Evolutionary conservation across 2,329 filamentous ascomycete species (phyloP), one percentile per base, ranked within the genome.

Genomic region (Fusarium mangiferae): DNA sequence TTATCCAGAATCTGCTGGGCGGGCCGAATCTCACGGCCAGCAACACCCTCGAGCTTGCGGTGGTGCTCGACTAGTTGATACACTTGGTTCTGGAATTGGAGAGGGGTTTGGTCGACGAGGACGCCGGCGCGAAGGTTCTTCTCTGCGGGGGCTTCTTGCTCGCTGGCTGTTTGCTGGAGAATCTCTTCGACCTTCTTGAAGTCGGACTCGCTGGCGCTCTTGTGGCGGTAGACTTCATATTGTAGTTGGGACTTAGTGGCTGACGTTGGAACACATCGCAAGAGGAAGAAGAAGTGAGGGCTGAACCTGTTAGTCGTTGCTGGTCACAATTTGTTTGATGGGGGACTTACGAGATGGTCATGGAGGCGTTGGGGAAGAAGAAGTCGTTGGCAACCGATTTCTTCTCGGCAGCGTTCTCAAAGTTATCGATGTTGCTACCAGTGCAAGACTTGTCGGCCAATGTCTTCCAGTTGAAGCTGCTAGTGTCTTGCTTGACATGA

Each of bases 381-480:
- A 75, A 77, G 46, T 75, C 70, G 33, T 51, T 76, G n/a, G 63
- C 62, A 15, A 66, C 30, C 15, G 45, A 42, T 22, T 57, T 41
- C 51, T 76, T 69, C 45, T 76, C 59, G 3, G 49, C 33, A 22
- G 54, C 5, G 10, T 38, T 59, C 36, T 59, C 60, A 22, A 66
- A 15, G 26, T 59, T 45, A 86, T 86, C 78, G 88, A 85, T 9
- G 83, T 83, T 35, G 36, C 66, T 57, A 41, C 51, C 59, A 12
- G 59, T 39, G 36, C 51, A 67, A 7, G 64, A 70, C 48, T 75
- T 75, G 30, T 75, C 72, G 28, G 85, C 85, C 41, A 90, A 77
- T 11, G 87, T 86, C 81, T 90, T 90, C 89, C 89, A 90, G 81
- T 90, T 90, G 76, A 86, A 88, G 35, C 85, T 83, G 2, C 86